These are phyloP conservation scores for Ceratocystis cacaofunesta DNA, from an alignment of 2,329 filamentous ascomycete genomes.

Conservation along the genomic window DNA sequence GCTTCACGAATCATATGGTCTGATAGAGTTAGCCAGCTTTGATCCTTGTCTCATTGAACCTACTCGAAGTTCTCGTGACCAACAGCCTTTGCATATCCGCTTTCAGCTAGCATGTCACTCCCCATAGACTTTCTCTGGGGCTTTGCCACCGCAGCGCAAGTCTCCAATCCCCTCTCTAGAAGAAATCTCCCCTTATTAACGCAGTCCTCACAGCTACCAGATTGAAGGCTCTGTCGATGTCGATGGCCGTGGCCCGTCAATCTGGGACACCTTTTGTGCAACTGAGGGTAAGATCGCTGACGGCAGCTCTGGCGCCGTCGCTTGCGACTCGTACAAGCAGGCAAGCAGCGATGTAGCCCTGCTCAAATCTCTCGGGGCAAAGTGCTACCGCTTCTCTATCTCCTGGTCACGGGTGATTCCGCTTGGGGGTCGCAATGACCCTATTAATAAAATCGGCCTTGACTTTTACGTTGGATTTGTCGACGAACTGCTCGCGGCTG, in stretches of 20 bases:
- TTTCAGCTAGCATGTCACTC: conserved; percentile 34
- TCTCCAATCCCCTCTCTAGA: conserved; percentile 17
- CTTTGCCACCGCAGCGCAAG: conserved; percentile 62
- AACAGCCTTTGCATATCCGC: background rate
- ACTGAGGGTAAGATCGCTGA: conserved; percentile 72
- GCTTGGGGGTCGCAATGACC: conserved; percentile 67
- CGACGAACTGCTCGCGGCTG: conserved; percentile 59
- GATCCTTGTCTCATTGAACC: background rate
- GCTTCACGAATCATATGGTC: background rate
- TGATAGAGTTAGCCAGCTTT: background rate
- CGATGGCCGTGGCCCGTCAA: conserved; percentile 67
- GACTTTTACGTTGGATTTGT: conserved; percentile 67
- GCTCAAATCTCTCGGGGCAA: conserved; percentile 57
- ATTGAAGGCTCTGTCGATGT: conserved; percentile 63
- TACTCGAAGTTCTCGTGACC: background rate
- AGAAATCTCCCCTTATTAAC: background rate
- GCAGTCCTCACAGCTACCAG: conserved; percentile 51
- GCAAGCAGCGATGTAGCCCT: conserved; percentile 63
- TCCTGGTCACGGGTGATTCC: conserved; percentile 78
- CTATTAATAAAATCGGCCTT: conserved; percentile 63
- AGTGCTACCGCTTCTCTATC: conserved; percentile 70
- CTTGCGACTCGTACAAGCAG: conserved; percentile 78
- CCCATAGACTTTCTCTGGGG: conserved; percentile 63
- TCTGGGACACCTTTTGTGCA: conserved; percentile 82
- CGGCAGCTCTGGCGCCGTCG: conserved; percentile 56